Percentiles rank a stretch among this genome's conserved stretches.
Conservation (phyloP, 208 protist genomes). For the Endotrypanum monterogeii region DNA sequence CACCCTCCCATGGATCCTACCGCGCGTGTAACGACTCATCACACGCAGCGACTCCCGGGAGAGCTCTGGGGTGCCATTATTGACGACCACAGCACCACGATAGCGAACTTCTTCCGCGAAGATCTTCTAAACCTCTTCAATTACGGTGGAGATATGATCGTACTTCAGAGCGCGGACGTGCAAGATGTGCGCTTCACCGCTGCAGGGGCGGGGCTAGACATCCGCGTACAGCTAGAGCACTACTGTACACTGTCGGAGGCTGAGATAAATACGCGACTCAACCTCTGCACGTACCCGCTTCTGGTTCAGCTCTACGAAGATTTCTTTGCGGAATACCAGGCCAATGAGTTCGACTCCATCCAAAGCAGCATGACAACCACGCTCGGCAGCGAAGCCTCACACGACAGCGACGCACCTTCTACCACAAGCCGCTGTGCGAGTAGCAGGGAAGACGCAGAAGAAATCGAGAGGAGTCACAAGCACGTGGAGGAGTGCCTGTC, state of each 20-base stretch:
- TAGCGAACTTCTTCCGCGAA: conserved; percentile 28
- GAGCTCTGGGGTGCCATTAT: conserved; percentile 39
- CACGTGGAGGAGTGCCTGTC: neutral
- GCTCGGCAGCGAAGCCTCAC: conserved; percentile 13
- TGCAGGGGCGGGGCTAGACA: conserved; percentile 31
- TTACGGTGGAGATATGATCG: conserved; percentile 21
- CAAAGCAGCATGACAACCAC: conserved; percentile 21
- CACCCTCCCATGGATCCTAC: conserved; percentile 11
- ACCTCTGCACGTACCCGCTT: conserved; percentile 35
- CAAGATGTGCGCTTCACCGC: conserved; percentile 26
- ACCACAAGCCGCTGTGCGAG: neutral
- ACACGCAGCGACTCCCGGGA: conserved; percentile 41
- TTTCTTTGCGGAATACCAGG: conserved; percentile 26
- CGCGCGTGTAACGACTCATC: conserved; percentile 21
- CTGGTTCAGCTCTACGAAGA: conserved; percentile 46
- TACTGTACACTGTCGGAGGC: conserved; percentile 26
- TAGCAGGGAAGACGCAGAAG: neutral
- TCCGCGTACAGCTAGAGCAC: conserved; percentile 43
- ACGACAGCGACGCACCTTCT: neutral
- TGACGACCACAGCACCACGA: neutral
- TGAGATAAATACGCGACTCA: conserved; percentile 45
- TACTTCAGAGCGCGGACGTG: conserved; percentile 29
- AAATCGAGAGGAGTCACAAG: neutral
- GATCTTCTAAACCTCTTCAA: conserved; percentile 54
- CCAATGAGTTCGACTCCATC: conserved; percentile 29